phyloP scores from a whole-genome alignment of 768 basidiomycete genomes.

The Strobilomyces confusus region DNA sequence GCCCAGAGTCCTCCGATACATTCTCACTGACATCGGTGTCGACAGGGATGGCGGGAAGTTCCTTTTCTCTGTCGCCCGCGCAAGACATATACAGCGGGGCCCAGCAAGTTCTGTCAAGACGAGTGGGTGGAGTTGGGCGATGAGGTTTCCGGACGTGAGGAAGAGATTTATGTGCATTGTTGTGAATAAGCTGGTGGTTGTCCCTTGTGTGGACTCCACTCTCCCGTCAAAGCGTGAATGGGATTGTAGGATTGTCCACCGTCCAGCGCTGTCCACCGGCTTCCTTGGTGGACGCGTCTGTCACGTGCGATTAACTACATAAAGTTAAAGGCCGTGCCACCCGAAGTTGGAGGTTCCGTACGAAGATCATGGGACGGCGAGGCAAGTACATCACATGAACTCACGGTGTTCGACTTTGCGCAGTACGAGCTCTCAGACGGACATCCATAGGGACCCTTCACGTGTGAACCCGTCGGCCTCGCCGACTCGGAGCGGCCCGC shows the following conservation, averaged over 20 bases:
- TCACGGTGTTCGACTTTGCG: not conserved
- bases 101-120: not conserved
- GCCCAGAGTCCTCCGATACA: not conserved
- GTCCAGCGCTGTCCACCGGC: slow-evolving; percentile 1
- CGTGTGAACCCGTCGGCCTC: not conserved
- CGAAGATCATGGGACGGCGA: no score
- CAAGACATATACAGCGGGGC: slow-evolving; percentile 6
- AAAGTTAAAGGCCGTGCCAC: not conserved
- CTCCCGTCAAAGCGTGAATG: slow-evolving; percentile 7
- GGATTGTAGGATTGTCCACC: not conserved
- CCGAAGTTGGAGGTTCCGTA: no score
- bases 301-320: slow-evolving; percentile 10
- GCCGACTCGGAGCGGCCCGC: no score
- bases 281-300: slow-evolving; percentile 1
- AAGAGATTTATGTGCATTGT: slow-evolving; percentile 5
- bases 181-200: slow-evolving; percentile 1
- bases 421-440: not conserved
- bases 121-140: not conserved
- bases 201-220: slow-evolving; percentile 4
- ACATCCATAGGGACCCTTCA: not conserved
- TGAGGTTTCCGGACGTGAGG: not conserved
- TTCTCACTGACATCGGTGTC: not conserved
- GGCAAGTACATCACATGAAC: not conserved
- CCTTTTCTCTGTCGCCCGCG: slow-evolving; percentile 12
- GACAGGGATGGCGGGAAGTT: slow-evolving; percentile 20